Evolutionary conservation across 2,329 filamentous ascomycete species (phyloP), one percentile per base, ranked within the genome.

Genomic region (Incumbomyces lentus): DNA sequence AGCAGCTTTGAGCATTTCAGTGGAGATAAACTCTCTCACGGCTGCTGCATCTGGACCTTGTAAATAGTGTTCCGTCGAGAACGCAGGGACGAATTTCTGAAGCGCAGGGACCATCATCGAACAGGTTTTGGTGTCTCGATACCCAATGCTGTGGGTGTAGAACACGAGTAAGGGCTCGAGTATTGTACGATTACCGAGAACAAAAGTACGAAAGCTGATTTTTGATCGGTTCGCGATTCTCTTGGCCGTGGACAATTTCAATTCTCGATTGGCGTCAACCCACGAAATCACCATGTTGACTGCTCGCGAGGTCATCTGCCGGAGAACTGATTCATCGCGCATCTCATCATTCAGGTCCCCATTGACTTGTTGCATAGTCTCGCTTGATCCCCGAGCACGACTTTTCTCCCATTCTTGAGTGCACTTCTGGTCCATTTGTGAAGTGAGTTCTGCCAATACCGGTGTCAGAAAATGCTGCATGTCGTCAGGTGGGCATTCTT

Each of bases 281-380:
- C 96, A 81, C 55, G 87, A 85, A 6, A 87, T 86, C 52, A 95
- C 84, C 75, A 96, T 87, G 57, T 92, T 82, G 26, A 95, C 87
- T 1, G 89, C 86, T 2, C 87, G 87, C 64, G 93, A 92, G 0
- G 90, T 95, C 41, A 96, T 75, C 62, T 95, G 88, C 16, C 92
- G 80, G 38, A 98, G 70, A 26, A 98, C 93, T 60, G 90, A 96
- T 64, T 98, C 92, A 6, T 86, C 82, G 66, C 95, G 95, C 92
- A 98, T 98, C 68, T 98, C 92, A 55, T 95, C 88, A 1, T 85
- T 86, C 44, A 98, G 69, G 49, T 86, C 85, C 46, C 89, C 86
- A 16, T 82, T 45, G 2, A 17, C 33, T 22, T 45, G 33, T 18
- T 45, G 42, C 32, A 31, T 17, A 32, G 12, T 81, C 2, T 81